A percentile compares a stretch with the other conserved stretches of the same genome.
phyloP scores from a whole-genome alignment of 495 filamentous ascomycete species.

The Tricharina praecox region DNA sequence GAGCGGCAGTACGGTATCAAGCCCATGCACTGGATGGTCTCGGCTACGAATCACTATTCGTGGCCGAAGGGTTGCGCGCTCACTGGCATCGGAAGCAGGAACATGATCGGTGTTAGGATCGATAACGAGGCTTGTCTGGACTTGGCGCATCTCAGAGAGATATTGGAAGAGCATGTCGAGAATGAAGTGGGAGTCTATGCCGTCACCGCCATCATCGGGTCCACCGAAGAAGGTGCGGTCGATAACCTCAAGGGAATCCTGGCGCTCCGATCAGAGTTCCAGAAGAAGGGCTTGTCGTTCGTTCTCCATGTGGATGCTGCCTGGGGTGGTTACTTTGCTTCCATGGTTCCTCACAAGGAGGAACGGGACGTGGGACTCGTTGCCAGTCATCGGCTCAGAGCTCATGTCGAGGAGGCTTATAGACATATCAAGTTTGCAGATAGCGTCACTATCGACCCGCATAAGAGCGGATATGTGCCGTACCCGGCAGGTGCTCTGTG shows the following conservation, averaged over 20 bases:
- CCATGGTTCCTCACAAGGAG: slow-evolving; percentile 28
- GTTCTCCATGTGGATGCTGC: slow-evolving; percentile 32
- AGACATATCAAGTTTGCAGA: neutral
- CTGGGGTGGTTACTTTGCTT: slow-evolving; percentile 37
- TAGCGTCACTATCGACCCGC: slow-evolving; percentile 33
- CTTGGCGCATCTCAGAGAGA: slow-evolving; percentile 23
- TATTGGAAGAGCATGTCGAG: slow-evolving; percentile 25
- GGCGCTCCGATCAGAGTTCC: slow-evolving; percentile 28
- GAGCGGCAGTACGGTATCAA: slow-evolving; percentile 13
- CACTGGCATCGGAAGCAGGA: slow-evolving; percentile 31
- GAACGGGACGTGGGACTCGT: neutral
- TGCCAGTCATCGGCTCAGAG: neutral
- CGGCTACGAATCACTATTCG: slow-evolving; percentile 32
- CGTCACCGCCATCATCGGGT: slow-evolving; percentile 11
- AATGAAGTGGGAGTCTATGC: slow-evolving; percentile 26
- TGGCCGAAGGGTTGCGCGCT: slow-evolving; percentile 35
- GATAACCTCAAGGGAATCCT: slow-evolving; percentile 28
- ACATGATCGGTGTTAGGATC: slow-evolving; percentile 28
- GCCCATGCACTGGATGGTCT: slow-evolving; percentile 26
- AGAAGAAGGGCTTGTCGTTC: slow-evolving; percentile 27
- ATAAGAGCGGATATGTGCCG: slow-evolving; percentile 35
- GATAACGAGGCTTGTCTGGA: slow-evolving; percentile 30
- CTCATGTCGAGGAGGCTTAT: neutral
- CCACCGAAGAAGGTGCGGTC: slow-evolving; percentile 15
- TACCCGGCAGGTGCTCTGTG: slow-evolving; percentile 32